These are phyloP conservation scores for Aspergillus glaucus DNA, from an alignment of 2,329 filamentous ascomycete genomes.

Conservation along the genomic window DNA sequence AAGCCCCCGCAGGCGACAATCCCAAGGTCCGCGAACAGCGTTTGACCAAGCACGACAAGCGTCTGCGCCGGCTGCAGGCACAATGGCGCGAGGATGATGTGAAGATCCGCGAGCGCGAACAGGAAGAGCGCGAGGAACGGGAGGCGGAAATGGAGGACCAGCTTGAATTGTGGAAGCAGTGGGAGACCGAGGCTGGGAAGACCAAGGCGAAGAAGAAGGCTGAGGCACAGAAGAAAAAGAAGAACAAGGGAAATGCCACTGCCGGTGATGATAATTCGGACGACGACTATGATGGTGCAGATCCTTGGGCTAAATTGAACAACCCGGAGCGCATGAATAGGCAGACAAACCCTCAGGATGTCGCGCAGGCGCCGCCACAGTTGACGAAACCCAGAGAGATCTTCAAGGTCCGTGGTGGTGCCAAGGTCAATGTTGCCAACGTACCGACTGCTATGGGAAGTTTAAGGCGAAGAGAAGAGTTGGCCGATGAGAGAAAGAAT, in stretches of 20 bases:
- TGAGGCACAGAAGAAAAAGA: conserved; percentile 35
- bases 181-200: conserved; percentile 49
- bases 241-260: conserved; percentile 33
- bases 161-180: conserved; percentile 58
- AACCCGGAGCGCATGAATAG: conserved; percentile 43
- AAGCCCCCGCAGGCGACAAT: conserved; percentile 16
- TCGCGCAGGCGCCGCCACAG: conserved; percentile 72
- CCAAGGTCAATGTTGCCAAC: conserved; percentile 60
- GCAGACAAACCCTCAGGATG: conserved; percentile 36
- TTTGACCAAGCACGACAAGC: conserved; percentile 76
- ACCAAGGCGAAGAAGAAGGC: conserved; percentile 46
- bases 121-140: conserved; percentile 65
- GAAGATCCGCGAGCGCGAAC: conserved; percentile 63
- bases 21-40: conserved; percentile 47
- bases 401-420: conserved; percentile 59
- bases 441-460: conserved; percentile 65
- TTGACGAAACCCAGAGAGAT: conserved; percentile 56
- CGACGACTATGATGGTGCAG: conserved; percentile 49
- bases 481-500: conserved; percentile 61
- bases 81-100: conserved; percentile 53
- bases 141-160: conserved; percentile 58
- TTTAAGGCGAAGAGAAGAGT: conserved; percentile 64
- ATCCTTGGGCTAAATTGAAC: conserved; percentile 72
- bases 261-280: conserved; percentile 49
- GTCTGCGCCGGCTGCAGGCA: conserved; percentile 57